These are phyloP conservation scores for Millerozyma miso DNA, from an alignment of 805 yeast species.

Conservation along the genomic window DNA sequence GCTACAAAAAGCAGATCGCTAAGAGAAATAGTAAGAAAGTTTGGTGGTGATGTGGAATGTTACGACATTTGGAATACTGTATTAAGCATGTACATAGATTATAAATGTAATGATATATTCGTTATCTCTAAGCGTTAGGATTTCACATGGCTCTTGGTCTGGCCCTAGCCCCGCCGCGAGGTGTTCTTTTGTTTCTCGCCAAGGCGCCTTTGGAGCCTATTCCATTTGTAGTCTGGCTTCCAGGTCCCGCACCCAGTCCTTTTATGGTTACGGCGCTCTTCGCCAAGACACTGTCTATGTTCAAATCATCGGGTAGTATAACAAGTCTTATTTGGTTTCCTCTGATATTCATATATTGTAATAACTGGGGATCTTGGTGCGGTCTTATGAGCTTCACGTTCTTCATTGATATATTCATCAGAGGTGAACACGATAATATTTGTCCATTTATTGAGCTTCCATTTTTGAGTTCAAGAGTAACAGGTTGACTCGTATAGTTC, in stretches of 20 bases:
- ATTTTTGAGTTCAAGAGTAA: conserved; percentile 86
- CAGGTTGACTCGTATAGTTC: conserved; percentile 65
- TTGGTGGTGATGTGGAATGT: conserved; percentile 24
- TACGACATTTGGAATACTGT: neutral
- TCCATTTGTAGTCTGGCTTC: conserved; percentile 11
- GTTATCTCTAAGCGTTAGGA: neutral
- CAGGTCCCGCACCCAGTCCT: conserved; percentile 44
- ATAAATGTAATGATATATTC: neutral
- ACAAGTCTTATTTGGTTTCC: conserved; percentile 87
- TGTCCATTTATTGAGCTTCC: conserved; percentile 87
- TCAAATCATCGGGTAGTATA: conserved; percentile 79
- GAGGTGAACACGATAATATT: conserved; percentile 77
- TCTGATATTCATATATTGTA: conserved; percentile 79
- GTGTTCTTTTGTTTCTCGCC: neutral
- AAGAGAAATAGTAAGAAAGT: conserved; percentile 32
- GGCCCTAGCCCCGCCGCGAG: conserved; percentile 14
- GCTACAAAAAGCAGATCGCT: conserved; percentile 36
- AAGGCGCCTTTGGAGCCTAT: conserved; percentile 3
- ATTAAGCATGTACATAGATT: neutral
- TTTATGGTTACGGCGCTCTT: conserved; percentile 44
- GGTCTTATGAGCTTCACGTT: conserved; percentile 75
- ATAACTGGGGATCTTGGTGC: conserved; percentile 60
- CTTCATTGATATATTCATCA: conserved; percentile 82
- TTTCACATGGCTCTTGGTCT: conserved; percentile 14
- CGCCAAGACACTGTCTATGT: conserved; percentile 59